Base-by-base conservation (phyloP, 345 rosid species). In the Punica granatum region DNA sequence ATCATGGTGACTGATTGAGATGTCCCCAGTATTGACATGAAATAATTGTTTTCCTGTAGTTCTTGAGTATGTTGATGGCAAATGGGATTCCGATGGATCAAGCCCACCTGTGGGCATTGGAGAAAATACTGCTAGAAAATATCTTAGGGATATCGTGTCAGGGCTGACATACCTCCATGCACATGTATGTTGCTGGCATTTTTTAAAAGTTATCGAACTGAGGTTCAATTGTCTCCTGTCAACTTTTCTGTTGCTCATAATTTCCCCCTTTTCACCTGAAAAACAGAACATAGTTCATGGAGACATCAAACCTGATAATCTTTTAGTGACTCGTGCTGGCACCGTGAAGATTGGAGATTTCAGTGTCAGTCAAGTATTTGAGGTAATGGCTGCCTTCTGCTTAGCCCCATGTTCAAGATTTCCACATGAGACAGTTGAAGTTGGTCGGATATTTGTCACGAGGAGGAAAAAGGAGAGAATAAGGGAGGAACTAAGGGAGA, bases 301-400 rank as follows among this genome's bases (percentile, higher is more conserved):
- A 63, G 99, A 95, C 72, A 95, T 95, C 68, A 95, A 90, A 73
- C 99, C 99, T n/a, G 99, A 95, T 79, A 95, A 95, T 78, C 69
- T 95, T 61, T 84, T 90, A 79, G 94, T 95, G 69, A 86, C 97
- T 65, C 54, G 81, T 60, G 72, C 74, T 34, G 98, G 98, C 48
- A 84, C 62, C 0, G 93, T 95, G 85, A 95, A 95, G 84, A 92
- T 95, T 53, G 98, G 92, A 76, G 99, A 95, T 80, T 95, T 89
- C 82, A 89, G 98, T 62, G 98, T 95, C 67, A 95, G 98, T 80
- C 99, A 95, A 76, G 96, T 86, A 59, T 86, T 92, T 79, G 92
- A 95, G 98, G 99, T 92, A 79, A 80, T 67, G 69, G 67, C 70
- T 33, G 25, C 60, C 42, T 32, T 54, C 43, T 32, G 64, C 64